Base-by-base conservation (phyloP, 2,329 filamentous ascomycete genomes). In the Huntiella bhutanensis region DNA sequence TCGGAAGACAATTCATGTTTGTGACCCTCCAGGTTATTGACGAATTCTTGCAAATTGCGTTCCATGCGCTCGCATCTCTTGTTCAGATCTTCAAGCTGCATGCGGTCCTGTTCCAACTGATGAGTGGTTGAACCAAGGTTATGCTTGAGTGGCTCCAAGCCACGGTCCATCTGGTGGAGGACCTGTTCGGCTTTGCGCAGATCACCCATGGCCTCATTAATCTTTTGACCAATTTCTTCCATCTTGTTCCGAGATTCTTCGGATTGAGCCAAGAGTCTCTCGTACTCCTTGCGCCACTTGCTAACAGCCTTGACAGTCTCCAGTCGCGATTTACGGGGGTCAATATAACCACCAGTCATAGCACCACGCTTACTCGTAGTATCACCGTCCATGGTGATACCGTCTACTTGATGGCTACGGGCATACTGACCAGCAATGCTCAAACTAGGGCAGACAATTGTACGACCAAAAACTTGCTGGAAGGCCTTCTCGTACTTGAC, bases 361-460 rank as follows among this genome's bases (percentile, higher is more conserved):
- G 87, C 88, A 62, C 91, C 91, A 54, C 88, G 82, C 64, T 92
- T 94, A 63, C 95, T 92, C 1, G 86, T 87, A 32, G 84, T 84
- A 61, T 96, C 88, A 60, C 91, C 91, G 48, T 96, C 87, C 3
- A 84, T 82, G 0, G 91, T 98, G 53, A 98, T 94, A 33, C 85
- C 87, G 55, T 86, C 86, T 17, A 96, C 78, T 13, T 82, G 82
- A 56, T 96, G 88, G 55, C 82, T 93, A 56, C 88, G 77, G 16
- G 91, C 84, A 58, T 95, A 95, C 57, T 95, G 86, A 10, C 82
- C 76, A 41, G 87, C 91, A 49, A 94, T 75, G 42, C 82, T 75
- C 51, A 98, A 66, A 54, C 85, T 93, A 2, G 88, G 87, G 54
- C 91, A 96, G 47, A 98, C 81, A 45, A 98, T 85, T 0, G 85